phyloP scores from a whole-genome alignment of 2,329 filamentous ascomycete species.

The Trematosphaeria pertusa region DNA sequence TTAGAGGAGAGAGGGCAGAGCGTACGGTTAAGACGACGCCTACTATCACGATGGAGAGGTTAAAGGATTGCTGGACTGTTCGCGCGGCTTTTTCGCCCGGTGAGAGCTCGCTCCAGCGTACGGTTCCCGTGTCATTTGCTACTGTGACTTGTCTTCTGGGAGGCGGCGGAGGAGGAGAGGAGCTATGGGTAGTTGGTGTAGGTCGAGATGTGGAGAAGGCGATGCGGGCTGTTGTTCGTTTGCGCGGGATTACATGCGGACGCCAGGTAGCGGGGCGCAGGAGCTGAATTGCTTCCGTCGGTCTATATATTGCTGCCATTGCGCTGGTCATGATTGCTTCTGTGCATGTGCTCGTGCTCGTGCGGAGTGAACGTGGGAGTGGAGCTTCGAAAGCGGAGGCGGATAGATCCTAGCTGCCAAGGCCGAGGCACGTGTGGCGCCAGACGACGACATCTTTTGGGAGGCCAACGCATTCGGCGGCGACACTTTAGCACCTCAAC shows the following conservation, averaged over 20 bases:
- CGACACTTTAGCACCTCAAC: no score
- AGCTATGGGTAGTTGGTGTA: conserved; percentile 38
- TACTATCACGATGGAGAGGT: conserved; percentile 77
- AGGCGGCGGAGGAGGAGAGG: conserved; percentile 47
- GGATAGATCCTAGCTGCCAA: conserved; percentile 4
- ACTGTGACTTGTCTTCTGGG: conserved; percentile 77
- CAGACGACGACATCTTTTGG: conserved; percentile 26
- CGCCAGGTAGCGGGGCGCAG: conserved; percentile 26
- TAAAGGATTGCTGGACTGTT: conserved; percentile 89
- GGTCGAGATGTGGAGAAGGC: conserved; percentile 35
- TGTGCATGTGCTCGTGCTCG: conserved; percentile 11
- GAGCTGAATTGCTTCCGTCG: conserved; percentile 38
- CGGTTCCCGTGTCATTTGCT: conserved; percentile 82
- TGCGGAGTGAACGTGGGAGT: conserved; percentile 3
- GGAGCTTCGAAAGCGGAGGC: conserved; percentile 11
- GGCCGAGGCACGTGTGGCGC: conserved; percentile 23
- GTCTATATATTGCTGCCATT: conserved; percentile 41
- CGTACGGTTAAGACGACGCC: conserved; percentile 79
- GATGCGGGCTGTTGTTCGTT: conserved; percentile 3
- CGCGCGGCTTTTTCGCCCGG: conserved; percentile 79
- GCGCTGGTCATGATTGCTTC: no score
- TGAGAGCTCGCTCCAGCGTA: conserved; percentile 81
- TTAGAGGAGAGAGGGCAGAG: not conserved
- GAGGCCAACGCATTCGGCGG: conserved; percentile 28
- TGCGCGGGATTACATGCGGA: conserved; percentile 30